A percentile compares a stretch with the other conserved stretches of the same genome.
Conservation (phyloP, 1,139 yeast genomes). For the Sugiyamaella japonica region DNA sequence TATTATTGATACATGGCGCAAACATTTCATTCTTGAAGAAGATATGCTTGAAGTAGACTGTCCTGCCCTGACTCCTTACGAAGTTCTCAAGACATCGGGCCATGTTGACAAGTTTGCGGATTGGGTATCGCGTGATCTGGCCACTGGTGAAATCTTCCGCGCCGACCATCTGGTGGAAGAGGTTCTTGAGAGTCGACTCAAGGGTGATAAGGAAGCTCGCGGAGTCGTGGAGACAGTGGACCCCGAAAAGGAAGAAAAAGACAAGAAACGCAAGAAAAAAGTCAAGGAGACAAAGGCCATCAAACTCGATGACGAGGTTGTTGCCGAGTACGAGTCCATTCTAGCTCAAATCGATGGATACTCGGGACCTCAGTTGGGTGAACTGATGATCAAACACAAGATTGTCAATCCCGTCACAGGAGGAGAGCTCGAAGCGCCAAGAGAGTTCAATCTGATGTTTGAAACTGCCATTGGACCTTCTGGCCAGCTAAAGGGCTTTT, state of each 20-base stretch:
- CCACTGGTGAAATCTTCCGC: constrained; percentile 97
- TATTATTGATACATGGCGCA: constrained; percentile 93
- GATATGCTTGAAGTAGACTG: constrained; percentile 99
- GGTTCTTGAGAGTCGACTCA: constrained; percentile 90
- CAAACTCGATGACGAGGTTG: constrained; percentile 78
- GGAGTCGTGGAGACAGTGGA: constrained; percentile 63
- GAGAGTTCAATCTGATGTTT: constrained; percentile 96
- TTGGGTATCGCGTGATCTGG: constrained; percentile 97
- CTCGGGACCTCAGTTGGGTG: constrained; percentile 90
- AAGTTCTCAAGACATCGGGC: constrained; percentile 96
- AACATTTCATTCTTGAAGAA: constrained; percentile 95
- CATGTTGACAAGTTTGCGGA: constrained; percentile 99
- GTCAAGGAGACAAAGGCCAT: constrained; percentile 91
- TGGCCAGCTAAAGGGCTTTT: constrained; percentile 90
- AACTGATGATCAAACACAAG: constrained; percentile 73
- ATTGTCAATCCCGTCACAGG: constrained; percentile 92
- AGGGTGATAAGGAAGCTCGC: constrained; percentile 95
- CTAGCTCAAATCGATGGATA: constrained; percentile 91
- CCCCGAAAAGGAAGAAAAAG: constrained; percentile 64
- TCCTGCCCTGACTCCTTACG: constrained; percentile 96
- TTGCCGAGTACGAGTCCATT: constrained; percentile 76
- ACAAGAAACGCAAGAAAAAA: constrained; percentile 91
- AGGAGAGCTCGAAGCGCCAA: constrained; percentile 83
- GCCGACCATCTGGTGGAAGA: constrained; percentile 98
- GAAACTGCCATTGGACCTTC: constrained; percentile 99